Conservation (phyloP, 2,329 filamentous ascomycete species). For the Colletotrichum cuscutae region DNA sequence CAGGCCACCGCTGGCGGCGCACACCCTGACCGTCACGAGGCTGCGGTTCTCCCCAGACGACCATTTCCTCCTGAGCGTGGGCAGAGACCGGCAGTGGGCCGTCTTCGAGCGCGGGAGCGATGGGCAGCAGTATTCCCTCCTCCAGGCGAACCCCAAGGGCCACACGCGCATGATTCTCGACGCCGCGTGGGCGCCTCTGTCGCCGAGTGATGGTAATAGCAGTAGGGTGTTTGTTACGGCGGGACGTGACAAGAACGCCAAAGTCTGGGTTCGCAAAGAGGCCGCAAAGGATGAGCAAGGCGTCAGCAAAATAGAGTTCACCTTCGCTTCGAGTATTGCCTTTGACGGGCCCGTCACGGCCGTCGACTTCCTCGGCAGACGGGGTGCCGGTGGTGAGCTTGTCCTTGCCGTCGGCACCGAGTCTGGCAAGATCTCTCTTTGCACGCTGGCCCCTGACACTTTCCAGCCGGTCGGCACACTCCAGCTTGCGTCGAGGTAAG, state of each 20-base stretch:
- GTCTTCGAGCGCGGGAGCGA: constrained; percentile 71
- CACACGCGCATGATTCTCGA: constrained; percentile 94
- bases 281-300: constrained; percentile 37
- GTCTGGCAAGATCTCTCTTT: constrained; percentile 57
- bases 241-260: constrained; percentile 87
- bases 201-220: constrained; percentile 41
- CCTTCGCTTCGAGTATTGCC: constrained; percentile 63
- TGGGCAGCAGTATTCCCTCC: constrained; percentile 62
- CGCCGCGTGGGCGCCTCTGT: constrained; percentile 78
- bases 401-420: constrained; percentile 70
- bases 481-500: constrained; percentile 52
- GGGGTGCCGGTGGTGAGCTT: constrained; percentile 43
- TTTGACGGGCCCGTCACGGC: constrained; percentile 74
- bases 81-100: constrained; percentile 90
- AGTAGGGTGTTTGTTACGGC: constrained; percentile 80
- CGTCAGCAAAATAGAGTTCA: constrained; percentile 52
- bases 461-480: constrained; percentile 49
- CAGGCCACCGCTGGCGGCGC: constrained; percentile 82
- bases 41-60: constrained; percentile 84
- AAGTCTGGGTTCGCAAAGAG: constrained; percentile 67
- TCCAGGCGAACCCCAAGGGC: constrained; percentile 80
- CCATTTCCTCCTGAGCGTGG: constrained; percentile 82
- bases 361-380: constrained; percentile 68
- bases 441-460: constrained; percentile 51
- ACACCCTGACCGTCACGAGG: constrained; percentile 86